Evolutionary conservation across 257 asterid species (phyloP).

Genomic region (Voacanga thouarsii): DNA sequence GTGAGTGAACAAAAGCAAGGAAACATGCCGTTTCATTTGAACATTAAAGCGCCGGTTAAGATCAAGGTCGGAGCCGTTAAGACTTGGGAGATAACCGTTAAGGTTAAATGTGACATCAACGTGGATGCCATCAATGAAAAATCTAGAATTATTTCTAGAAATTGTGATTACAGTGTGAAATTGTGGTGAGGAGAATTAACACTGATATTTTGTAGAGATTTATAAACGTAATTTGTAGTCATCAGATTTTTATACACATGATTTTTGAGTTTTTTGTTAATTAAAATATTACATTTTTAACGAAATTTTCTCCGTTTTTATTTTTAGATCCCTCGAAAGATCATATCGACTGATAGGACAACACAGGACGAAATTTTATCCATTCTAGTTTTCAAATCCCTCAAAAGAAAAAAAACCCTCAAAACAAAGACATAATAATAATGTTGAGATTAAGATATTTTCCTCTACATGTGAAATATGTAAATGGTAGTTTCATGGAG

Average conservation of each 20-base stretch:
- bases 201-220: neutral
- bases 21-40: slow-evolving; percentile 54
- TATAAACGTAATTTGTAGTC: neutral
- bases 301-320: no score
- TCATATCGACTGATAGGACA: no score
- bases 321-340: no score
- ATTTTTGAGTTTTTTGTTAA: neutral
- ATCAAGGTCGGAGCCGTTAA: slow-evolving; percentile 62
- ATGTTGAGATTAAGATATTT: no score
- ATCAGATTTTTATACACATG: neutral
- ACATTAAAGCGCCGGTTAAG: slow-evolving; percentile 54
- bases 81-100: slow-evolving; percentile 64
- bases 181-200: slow-evolving; percentile 43
- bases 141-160: slow-evolving; percentile 45
- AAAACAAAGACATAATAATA: no score
- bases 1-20: slow-evolving; percentile 30
- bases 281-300: no score
- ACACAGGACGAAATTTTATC: no score
- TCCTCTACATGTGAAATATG: no score
- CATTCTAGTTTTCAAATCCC: no score
- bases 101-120: slow-evolving; percentile 63
- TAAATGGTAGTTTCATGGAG: no score
- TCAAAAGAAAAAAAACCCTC: no score
- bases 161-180: slow-evolving; percentile 61
- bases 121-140: slow-evolving; percentile 41